Evolutionary conservation across 768 basidiomycete genomes (phyloP), one percentile per base, ranked within the genome.

Genomic region (Leccinum broughii): DNA sequence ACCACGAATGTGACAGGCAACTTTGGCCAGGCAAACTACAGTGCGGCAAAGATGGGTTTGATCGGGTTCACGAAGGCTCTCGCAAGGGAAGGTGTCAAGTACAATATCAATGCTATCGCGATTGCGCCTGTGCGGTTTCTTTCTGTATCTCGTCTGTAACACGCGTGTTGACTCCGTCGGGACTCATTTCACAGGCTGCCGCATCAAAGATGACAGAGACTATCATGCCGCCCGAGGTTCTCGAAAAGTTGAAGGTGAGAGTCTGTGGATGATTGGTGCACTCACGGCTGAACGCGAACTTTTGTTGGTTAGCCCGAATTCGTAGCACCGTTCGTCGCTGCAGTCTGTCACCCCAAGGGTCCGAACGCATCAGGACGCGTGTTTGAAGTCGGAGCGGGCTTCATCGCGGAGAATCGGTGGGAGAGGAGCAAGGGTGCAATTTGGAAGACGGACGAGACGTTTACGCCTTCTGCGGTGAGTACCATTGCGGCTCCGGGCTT

Each of bases 1-100:
- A 13, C 13, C 34, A 17, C 44, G 44, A 22, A 22, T 37, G 15
- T 2, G 10, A 37, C 62, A 92, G 90, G 94, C 8, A 98, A 96
- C 78, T 92, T 96, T 71, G 97, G 97, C 10, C 95, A 98, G 76
- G 88, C 94, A 13, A 99, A 98, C 75, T 99, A 98, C 75, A 95
- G 94, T 51, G 93, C 96, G 2, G 96, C 95, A 2, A 98, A 99
- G 82, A 95, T 97, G 93, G 94, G 89, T 64, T 84, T 99, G 37
- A 82, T 98, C 54, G 89, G 81, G 0, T 97, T 98, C 76, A 93
- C 95, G 17, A 94, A 93, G 72, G 94, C 96, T 5, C 83, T 99
- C 37, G 94, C 95, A 3, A 79, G 85, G 24, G 97, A 99, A 75
- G 97, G 97, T 37, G 89, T 80, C 39, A 97, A 96, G 74, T 95